A percentile compares a stretch with the other conserved stretches of the same genome.
These are phyloP conservation scores for Peribolospora kevripleyi DNA, from an alignment of 768 basidiomycete genomes.

Conservation along the genomic window DNA sequence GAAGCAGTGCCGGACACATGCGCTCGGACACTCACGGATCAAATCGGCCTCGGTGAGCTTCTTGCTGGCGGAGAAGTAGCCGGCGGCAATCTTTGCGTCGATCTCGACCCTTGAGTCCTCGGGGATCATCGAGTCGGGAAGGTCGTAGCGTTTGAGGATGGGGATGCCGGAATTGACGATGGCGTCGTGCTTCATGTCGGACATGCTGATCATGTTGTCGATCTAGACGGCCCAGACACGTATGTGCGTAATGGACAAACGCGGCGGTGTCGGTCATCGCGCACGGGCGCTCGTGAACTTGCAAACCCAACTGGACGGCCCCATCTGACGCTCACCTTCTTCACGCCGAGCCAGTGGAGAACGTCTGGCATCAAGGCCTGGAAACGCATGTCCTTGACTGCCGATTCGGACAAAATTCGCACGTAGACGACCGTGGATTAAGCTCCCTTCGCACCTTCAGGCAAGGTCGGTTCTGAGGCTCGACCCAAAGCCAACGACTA, in stretches of 20 bases:
- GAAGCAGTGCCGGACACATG: too few relatives aligned
- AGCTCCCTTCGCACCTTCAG: background rate
- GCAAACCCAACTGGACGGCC: too few relatives aligned
- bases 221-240: background rate
- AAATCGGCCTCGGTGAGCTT: slow-evolving; percentile 32
- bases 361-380: slow-evolving; percentile 87
- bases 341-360: slow-evolving; percentile 80
- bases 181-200: slow-evolving; percentile 66
- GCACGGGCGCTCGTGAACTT: too few relatives aligned
- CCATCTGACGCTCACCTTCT: slow-evolving; percentile 29
- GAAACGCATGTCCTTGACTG: slow-evolving; percentile 69
- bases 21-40: too few relatives aligned
- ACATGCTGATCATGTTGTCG: slow-evolving; percentile 6
- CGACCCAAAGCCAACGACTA: slow-evolving; percentile 22
- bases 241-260: background rate
- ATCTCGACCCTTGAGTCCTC: slow-evolving; percentile 64
- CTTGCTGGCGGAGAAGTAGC: slow-evolving; percentile 68
- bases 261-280: too few relatives aligned
- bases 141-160: slow-evolving; percentile 57
- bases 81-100: slow-evolving; percentile 84
- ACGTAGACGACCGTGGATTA: background rate
- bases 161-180: slow-evolving; percentile 72
- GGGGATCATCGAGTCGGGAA: slow-evolving; percentile 32
- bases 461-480: slow-evolving; percentile 11
- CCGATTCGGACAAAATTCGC: background rate